A percentile compares a stretch with the other conserved stretches of the same genome.
Conservation (phyloP, 2,329 filamentous ascomycete species). For the Aspergillus sclerotialis region DNA sequence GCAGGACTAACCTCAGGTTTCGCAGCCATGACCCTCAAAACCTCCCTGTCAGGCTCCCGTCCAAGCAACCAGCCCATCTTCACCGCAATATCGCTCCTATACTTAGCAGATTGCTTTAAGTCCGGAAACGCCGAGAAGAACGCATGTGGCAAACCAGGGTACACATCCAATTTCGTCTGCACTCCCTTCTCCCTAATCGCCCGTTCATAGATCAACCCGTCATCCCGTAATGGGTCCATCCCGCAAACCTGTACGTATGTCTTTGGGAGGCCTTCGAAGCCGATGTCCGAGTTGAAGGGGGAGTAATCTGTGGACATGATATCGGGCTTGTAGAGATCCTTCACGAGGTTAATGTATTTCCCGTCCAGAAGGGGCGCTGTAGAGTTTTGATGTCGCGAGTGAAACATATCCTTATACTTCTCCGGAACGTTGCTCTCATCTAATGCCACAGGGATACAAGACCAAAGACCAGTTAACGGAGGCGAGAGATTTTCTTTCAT, state of each 20-base stretch:
- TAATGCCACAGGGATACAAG: conserved; percentile 36
- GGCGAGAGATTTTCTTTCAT: conserved; percentile 36
- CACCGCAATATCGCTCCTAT: conserved; percentile 8
- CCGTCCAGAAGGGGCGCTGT: conserved; percentile 28
- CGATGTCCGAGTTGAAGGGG: conserved; percentile 3
- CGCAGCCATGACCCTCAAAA: background rate
- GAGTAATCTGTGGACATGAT: conserved; percentile 7
- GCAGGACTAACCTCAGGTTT: background rate
- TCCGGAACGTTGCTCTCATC: conserved; percentile 24
- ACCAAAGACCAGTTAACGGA: conserved; percentile 42
- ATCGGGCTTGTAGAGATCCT: conserved; percentile 23
- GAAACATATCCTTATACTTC: conserved; percentile 33
- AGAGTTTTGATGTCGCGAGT: conserved; percentile 39
- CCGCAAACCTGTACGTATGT: conserved; percentile 47
- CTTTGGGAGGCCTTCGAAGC: conserved; percentile 5
- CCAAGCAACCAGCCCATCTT: conserved; percentile 9
- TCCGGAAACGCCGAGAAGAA: conserved; percentile 8
- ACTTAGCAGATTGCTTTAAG: conserved; percentile 8
- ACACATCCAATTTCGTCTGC: conserved; percentile 39
- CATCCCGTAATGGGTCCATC: conserved; percentile 46
- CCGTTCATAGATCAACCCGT: conserved; percentile 47
- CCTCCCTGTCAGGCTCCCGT: background rate
- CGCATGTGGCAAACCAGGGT: conserved; percentile 37
- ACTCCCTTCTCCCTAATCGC: conserved; percentile 40
- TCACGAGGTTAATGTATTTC: conserved; percentile 14